Evolutionary conservation across 75 land plant genomes (phyloP).

Genomic region (Cupressus sempervirens): DNA sequence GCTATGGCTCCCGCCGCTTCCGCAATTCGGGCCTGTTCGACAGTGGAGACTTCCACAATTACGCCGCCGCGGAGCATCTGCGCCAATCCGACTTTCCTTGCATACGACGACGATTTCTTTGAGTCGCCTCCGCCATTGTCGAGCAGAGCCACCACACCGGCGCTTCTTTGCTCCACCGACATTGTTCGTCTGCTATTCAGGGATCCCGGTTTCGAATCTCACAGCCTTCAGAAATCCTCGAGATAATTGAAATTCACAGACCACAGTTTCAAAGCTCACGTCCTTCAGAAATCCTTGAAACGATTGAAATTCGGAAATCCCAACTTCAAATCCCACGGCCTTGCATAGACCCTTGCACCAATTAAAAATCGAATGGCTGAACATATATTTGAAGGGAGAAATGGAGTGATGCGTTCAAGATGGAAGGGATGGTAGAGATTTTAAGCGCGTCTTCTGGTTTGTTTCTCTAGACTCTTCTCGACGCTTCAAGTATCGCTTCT

Average conservation of each 20-base stretch:
- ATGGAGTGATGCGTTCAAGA: not conserved
- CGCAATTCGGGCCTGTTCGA: constrained; percentile 30
- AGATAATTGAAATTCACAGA: too few species aligned
- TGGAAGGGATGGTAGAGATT: not conserved
- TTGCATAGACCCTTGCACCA: too few species aligned
- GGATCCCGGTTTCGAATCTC: not conserved
- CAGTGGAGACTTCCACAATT: constrained; percentile 26
- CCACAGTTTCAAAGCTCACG: too few species aligned
- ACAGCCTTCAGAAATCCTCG: not conserved
- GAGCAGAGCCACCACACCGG: constrained; percentile 27
- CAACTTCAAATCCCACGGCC: too few species aligned
- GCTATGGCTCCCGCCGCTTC: constrained; percentile 34
- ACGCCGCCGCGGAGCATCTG: constrained; percentile 40
- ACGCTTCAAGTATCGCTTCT: not conserved
- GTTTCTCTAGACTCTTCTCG: not conserved
- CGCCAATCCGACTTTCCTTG: constrained; percentile 30
- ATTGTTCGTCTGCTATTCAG: not conserved
- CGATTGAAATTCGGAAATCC: not conserved
- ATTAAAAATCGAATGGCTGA: not conserved
- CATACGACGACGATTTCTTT: constrained; percentile 35
- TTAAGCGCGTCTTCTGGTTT: not conserved
- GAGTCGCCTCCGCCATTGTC: constrained; percentile 13
- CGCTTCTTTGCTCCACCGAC: not conserved
- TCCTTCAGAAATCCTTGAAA: too few species aligned
- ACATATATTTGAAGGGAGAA: not conserved